Base-by-base conservation (phyloP, 805 yeast species). In the Wickerhamiella spandovensis region DNA sequence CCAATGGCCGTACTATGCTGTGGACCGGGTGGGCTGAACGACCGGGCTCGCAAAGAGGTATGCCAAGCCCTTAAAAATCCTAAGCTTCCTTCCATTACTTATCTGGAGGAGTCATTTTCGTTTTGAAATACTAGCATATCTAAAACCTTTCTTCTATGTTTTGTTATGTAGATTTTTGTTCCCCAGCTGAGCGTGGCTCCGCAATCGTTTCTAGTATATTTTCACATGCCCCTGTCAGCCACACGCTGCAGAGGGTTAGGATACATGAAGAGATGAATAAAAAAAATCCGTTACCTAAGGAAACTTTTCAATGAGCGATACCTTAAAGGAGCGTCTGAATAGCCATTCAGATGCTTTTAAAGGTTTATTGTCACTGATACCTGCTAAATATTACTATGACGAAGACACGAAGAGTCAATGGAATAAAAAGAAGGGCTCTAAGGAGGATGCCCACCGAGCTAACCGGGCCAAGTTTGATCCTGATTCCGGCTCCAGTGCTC, bases 381-480 rank as follows among this genome's bases (percentile, higher is more conserved):
- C 97, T 2, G 95, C 97, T 2, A 87, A 88, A 62, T 88, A 83
- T 62, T 90, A 90, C 64, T 88, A 85, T 64, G 96, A 89, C 64
- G 95, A 84, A 39, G 90, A 85, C 52, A 82, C 90, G 2, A 80
- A 82, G 59, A 81, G 82, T 48, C 97, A 90, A 67, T 89, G 97
- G 97, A 81, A 82, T 58, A 82, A 81, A 58, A 84, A 80, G 69
- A 86, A 87, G 70, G 77, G 81, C 67, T 25, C 78, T 28, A 66
- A 66, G 50, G 84, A 82, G 58, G 77, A 74, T 49, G 87, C 85
- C 56, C 66, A 72, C 20, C 77, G 72, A 56, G 79, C 76, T 55
- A 84, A 83, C 62, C 70, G 77, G 56, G 76, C 78, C 51, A 89
- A 88, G 64, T 72, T 89, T 53, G 88, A 87, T 62, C 95, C 95